These are phyloP conservation scores for Lasiosphaeria miniovina DNA, from an alignment of 495 filamentous ascomycete species.

Conservation along the genomic window DNA sequence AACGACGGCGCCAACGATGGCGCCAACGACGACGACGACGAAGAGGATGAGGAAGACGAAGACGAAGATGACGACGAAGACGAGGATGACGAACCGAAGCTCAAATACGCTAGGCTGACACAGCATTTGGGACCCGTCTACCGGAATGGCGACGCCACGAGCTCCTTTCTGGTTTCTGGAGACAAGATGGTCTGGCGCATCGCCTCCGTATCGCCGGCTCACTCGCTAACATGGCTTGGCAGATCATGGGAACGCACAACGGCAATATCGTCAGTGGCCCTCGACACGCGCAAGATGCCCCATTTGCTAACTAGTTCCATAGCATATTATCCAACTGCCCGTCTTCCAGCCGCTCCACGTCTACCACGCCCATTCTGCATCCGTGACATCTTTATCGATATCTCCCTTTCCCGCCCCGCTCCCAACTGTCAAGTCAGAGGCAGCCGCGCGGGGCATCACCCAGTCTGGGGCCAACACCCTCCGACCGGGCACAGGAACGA, in stretches of 20 bases:
- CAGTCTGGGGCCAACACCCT: constrained; percentile 39
- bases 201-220: not conserved
- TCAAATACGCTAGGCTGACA: constrained; percentile 89
- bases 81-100: constrained; percentile 90
- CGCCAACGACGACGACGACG: constrained; percentile 30
- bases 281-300: not conserved
- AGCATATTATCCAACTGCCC: constrained; percentile 86
- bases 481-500: constrained; percentile 37
- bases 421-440: constrained; percentile 54
- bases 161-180: constrained; percentile 80
- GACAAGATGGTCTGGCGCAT: constrained; percentile 82
- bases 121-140: constrained; percentile 76
- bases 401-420: constrained; percentile 84
- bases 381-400: constrained; percentile 82
- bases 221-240: not conserved
- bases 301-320: constrained; percentile 20
- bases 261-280: constrained; percentile 77
- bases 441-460: constrained; percentile 43
- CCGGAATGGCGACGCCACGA: constrained; percentile 91
- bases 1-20: constrained; percentile 14
- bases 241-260: constrained; percentile 95
- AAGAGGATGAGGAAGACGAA: constrained; percentile 43
- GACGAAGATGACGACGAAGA: constrained; percentile 77
- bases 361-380: constrained; percentile 90
- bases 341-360: constrained; percentile 72